Evolutionary conservation across 2,329 filamentous ascomycete species (phyloP), one percentile per base, ranked within the genome.

Genomic region (Dactylella cylindrospora): DNA sequence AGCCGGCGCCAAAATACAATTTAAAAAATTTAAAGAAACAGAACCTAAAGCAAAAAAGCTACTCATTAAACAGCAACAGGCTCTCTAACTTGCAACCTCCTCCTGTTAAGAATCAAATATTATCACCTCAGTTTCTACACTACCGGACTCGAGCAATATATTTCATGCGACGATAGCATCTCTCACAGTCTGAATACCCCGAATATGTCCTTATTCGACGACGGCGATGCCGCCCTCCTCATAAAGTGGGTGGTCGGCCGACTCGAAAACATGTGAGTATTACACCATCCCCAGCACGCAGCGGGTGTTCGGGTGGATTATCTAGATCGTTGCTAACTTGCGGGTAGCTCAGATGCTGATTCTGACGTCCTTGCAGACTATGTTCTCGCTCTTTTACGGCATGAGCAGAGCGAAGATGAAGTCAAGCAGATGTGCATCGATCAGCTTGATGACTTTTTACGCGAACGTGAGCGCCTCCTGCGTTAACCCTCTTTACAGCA

Each of bases 341-440:
- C 13, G 17, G 31, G 22, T 65, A 88, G 86, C 47, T 88, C 85
- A 22, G 86, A 90, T 69, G 86, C 86, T 44, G 88, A 93, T 71
- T 81, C 84, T 25, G 87, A 90, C 69, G 86, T 91, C 3, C 82
- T 93, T 2, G 87, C 86, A 39, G 88, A 93, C 68, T 93, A 90
- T 71, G 84, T 91, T n/a, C 78, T 90, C 64, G 87, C 86, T 5
- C 79, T 93, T 15, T 75, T 91, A 38, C 80, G 81, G 50, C 83
- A 86, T 64, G 85, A 89, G 66, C 84, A 84, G 64, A 77, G 82
- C 44, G 75, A 79, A 32, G 77, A 78, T n/a, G 77, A 80, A 15
- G 83, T 90, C 49, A 80, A 82, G 69, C 76, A 79, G 67, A 80
- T 85, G 45, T 89, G 85, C 72, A 78, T 87, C 70, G 77, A 81